These are phyloP conservation scores for Penicillium sp. DNA, from an alignment of 2,329 filamentous ascomycete species.

Conservation along the genomic window DNA sequence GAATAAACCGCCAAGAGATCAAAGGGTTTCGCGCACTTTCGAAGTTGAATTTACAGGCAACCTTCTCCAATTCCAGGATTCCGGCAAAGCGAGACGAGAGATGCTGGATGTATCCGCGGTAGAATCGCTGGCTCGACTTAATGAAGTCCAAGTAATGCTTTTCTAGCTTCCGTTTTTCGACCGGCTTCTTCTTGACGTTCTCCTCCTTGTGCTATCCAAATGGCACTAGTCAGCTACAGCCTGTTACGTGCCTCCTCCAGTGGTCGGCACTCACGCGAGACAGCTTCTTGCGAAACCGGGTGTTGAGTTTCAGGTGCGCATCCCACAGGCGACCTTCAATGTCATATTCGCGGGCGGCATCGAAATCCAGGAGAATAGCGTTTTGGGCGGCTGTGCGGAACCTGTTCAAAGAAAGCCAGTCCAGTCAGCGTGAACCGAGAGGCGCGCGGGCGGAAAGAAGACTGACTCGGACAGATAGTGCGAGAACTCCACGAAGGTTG, in stretches of 20 bases:
- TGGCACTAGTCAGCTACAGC: conserved; percentile 7
- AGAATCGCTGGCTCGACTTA: conserved; percentile 84
- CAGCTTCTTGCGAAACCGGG: conserved; percentile 71
- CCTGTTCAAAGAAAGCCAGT: conserved; percentile 41
- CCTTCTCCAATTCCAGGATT: conserved; percentile 58
- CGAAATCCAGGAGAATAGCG: conserved; percentile 66
- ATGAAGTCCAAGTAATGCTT: conserved; percentile 82
- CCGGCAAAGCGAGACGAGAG: conserved; percentile 62
- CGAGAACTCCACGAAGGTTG: conserved; percentile 51
- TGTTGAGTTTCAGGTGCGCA: conserved; percentile 74
- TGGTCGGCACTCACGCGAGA: conserved; percentile 47
- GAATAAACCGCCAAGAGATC: background rate
- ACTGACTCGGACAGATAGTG: conserved; percentile 44
- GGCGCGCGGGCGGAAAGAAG: conserved; percentile 7
- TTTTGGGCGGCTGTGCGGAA: conserved; percentile 71
- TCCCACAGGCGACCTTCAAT: conserved; percentile 76
- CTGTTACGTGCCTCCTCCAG: conserved; percentile 1
- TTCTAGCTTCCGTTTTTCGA: conserved; percentile 72
- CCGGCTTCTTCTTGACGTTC: conserved; percentile 53
- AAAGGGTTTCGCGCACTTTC: conserved; percentile 40
- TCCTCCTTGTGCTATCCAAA: conserved; percentile 49
- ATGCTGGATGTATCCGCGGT: conserved; percentile 78
- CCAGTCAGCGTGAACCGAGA: conserved; percentile 14
- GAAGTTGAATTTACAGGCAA: conserved; percentile 53
- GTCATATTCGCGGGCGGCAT: conserved; percentile 52